Evolutionary conservation across 768 basidiomycete genomes (phyloP), one percentile per base, ranked within the genome.

Genomic region (Rhizopogon roseolus): DNA sequence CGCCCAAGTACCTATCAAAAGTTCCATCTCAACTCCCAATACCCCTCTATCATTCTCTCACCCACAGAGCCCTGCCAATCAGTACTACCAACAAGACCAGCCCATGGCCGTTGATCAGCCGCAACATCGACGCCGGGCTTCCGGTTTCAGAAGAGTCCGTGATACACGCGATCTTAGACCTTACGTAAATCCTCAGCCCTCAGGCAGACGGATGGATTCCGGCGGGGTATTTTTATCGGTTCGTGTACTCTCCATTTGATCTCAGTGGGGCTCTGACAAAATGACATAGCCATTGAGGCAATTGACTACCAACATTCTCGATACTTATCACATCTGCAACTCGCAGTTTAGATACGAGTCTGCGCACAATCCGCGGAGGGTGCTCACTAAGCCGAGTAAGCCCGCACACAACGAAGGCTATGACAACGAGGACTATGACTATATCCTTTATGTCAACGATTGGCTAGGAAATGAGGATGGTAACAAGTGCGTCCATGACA

Each of bases 381-480:
- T 99, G 16, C 78, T 99, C 54, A 99, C 97, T 22, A 99, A 99
- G 69, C 97, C 97, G 17, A 93, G 91, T 75, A 97, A 97, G 67
- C 91, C 94, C 0, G 80, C 82, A 0, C 90, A 96, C 68, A 99
- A 99, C 69, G 95, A 98, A 56, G 96, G 96, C 2, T 97, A 86
- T 61, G 97, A 99, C 72, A 99, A 99, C 63, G 96, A 98, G 62
- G 97, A 99, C 69, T 96, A 94, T 63, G 97, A 99, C 68, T 99
- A 99, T 65, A 98, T 99, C 64, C 81, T 99, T 54, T 99, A 98
- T 70, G 97, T 99, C 66, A 99, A 99, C 65, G 97, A 99, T 64
- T 94, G 93, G 78, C 73, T 99, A 54, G 97, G 97, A 3, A 86
- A 82, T 25, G 97, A 98, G 63, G 91, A 95, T 56, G 90, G 92